Percentiles rank a stretch among this genome's conserved stretches.
Conservation (phyloP, 345 rosid species). For the Abelmoschus esculentus region DNA sequence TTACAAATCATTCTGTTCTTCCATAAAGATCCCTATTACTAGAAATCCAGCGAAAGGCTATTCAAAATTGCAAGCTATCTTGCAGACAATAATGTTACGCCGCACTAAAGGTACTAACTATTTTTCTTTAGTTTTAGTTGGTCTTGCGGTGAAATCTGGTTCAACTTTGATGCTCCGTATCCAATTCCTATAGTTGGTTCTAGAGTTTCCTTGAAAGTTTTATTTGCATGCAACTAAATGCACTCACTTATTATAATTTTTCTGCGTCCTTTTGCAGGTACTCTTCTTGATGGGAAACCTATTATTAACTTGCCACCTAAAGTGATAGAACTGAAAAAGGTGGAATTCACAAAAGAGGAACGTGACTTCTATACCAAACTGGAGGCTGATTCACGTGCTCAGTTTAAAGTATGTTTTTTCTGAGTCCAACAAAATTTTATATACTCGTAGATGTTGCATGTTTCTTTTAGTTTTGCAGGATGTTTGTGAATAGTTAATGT, state of each 20-base stretch:
- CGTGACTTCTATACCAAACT: conserved; percentile 80
- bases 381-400: conserved; percentile 80
- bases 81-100: conserved; percentile 92
- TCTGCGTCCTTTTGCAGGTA: conserved; percentile 33
- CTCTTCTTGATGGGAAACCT: conserved; percentile 84
- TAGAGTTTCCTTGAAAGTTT: conserved; percentile 11
- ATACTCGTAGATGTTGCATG: not conserved
- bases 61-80: conserved; percentile 71
- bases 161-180: not conserved
- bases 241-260: not conserved
- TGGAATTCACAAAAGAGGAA: conserved; percentile 76
- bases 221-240: conserved; percentile 10
- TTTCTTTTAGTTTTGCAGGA: not conserved
- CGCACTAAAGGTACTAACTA: conserved; percentile 77
- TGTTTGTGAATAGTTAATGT: not conserved
- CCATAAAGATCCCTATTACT: conserved; percentile 62
- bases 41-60: conserved; percentile 61
- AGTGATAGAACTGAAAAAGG: conserved; percentile 59
- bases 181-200: not conserved
- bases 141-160: not conserved
- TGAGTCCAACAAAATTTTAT: not conserved
- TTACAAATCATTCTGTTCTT: conserved; percentile 50
- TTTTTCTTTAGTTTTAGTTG: not conserved
- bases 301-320: conserved; percentile 80
- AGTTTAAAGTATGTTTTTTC: conserved; percentile 49